Conservation (phyloP, 2,329 filamentous ascomycete genomes). For the Dactylellina cionopaga region DNA sequence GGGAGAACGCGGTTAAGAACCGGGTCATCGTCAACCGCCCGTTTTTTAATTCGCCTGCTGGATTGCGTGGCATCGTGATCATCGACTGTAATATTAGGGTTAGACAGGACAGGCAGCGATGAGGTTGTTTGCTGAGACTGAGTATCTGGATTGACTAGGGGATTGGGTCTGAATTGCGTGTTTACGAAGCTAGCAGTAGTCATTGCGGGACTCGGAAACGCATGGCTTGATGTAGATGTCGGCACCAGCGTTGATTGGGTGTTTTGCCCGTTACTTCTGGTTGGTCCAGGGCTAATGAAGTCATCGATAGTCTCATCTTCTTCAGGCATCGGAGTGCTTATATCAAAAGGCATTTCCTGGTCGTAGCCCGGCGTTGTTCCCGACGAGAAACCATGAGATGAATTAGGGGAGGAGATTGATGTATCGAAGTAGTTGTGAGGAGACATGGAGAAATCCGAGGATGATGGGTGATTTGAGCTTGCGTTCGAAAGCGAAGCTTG, state of each 20-base stretch:
- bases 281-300: slow-evolving; percentile 16
- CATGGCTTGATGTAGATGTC: slow-evolving; percentile 12
- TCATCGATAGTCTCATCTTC: slow-evolving; percentile 41
- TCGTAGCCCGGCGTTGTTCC: slow-evolving; percentile 49
- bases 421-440: slow-evolving; percentile 45
- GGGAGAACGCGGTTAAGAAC: slow-evolving; percentile 42
- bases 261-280: slow-evolving; percentile 18
- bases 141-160: neutral
- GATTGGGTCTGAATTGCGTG: slow-evolving; percentile 1
- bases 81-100: slow-evolving; percentile 47
- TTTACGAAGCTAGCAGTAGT: slow-evolving; percentile 32
- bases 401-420: slow-evolving; percentile 44
- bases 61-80: slow-evolving; percentile 47
- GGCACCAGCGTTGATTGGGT: slow-evolving; percentile 15
- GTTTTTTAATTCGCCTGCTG: slow-evolving; percentile 25
- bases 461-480: slow-evolving; percentile 46
- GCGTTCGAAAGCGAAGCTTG: slow-evolving; percentile 45
- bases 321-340: slow-evolving; percentile 45
- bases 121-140: neutral
- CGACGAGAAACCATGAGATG: slow-evolving; percentile 43
- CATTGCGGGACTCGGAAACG: slow-evolving; percentile 43
- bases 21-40: slow-evolving; percentile 24
- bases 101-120: slow-evolving; percentile 12
- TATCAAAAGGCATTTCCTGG: slow-evolving; percentile 45
- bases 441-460: slow-evolving; percentile 52